Base-by-base conservation (phyloP, 345 rosid genomes). In the Gossypium rotundifolium region DNA sequence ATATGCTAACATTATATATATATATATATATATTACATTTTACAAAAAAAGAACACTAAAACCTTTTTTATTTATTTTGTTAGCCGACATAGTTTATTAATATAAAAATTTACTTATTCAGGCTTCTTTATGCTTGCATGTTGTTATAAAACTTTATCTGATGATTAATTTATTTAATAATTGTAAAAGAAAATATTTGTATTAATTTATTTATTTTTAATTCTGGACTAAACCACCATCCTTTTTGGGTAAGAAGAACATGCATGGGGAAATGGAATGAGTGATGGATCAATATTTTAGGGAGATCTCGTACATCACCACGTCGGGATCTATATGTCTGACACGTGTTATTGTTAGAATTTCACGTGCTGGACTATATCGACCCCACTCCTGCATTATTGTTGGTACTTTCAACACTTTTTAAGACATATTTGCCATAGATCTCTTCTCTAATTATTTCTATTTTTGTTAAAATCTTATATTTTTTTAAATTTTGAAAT, bases 321-420 rank as follows among this genome's bases (percentile, higher is more conserved):
- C 53, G 57, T 53, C 69, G 61, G 10, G 74, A 0, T 27, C 17
- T 55, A 3, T 54, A 2, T 0, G 22, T 29, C 4, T 23, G 73
- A 58, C 79, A 58, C 79, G 62, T 75, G 23, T 13, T 42, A 20
- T 23, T 0, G 1, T 10, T 27, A 70, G 22, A 40, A 63, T 40
- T 70, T 70, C 78, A 63, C 75, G 49, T 74, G 81, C 46, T 11
- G 66, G 18, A 62, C 66, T 62, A 2, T 14, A 2, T 18, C 4
- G 12, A 11, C 66, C 9, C 20, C 16, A 38, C 11, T 14, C 8
- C 4, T 62, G 44, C 65, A 29, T 29, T 62, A 33, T 27, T 7
- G 5, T 27, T 61, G 18, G 66, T 62, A 14, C 45, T 29, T 29
- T 29, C 40, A 0, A 27, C 6, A 14, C 1, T 61, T 27, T 8